Evolutionary conservation across 139 green algal genomes (phyloP).

Genomic region (Picochlorum sp.): DNA sequence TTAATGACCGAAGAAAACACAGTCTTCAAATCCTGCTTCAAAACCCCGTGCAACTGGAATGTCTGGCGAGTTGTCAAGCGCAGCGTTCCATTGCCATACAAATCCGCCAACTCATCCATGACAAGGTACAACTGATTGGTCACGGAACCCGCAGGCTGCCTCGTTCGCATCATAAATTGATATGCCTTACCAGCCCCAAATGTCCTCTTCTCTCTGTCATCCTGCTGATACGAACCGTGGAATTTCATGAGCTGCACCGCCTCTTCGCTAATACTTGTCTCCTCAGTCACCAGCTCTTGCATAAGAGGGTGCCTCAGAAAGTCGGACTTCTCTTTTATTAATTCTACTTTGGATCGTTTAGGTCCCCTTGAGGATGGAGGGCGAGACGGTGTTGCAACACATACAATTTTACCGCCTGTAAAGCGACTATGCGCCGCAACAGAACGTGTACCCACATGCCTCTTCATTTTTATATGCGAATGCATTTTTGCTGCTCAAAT

Average conservation of each 20-base stretch:
- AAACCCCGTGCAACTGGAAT: conserved; percentile 95
- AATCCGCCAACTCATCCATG: conserved; percentile 97
- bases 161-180: conserved; percentile 99
- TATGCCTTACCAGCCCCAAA: conserved; percentile 91
- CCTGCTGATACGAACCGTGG: conserved; percentile 95
- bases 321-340: conserved; percentile 95
- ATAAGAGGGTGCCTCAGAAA: conserved; percentile 96
- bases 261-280: conserved; percentile 77
- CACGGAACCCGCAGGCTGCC: conserved; percentile 81
- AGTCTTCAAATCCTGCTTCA: conserved; percentile 97
- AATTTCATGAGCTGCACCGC: conserved; percentile 99
- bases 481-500: too few species aligned
- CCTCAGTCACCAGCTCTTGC: conserved; percentile 78
- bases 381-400: conserved; percentile 59
- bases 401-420: conserved; percentile 1
- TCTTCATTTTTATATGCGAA: too few species aligned
- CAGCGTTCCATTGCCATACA: conserved; percentile 97
- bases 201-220: conserved; percentile 90
- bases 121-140: conserved; percentile 92
- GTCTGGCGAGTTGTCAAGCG: conserved; percentile 97
- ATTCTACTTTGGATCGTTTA: conserved; percentile 84
- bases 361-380: conserved; percentile 55
- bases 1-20: conserved; percentile 95
- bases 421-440: too few species aligned
- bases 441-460: too few species aligned